These are phyloP conservation scores for Xenosphaeropsis pyriputrescens DNA, from an alignment of 2,329 filamentous ascomycete species.

Conservation along the genomic window DNA sequence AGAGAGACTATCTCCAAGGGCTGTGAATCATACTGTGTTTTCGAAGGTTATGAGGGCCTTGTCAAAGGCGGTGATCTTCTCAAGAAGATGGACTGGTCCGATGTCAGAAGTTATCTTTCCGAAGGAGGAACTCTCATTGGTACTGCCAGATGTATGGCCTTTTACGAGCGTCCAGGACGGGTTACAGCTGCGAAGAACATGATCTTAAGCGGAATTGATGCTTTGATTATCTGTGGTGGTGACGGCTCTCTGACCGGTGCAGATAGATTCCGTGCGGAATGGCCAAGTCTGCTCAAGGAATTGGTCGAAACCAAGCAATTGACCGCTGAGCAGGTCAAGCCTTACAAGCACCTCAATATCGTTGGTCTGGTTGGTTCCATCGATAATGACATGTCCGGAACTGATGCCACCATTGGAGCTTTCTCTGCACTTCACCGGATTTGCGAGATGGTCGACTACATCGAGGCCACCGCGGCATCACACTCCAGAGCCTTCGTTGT, in stretches of 20 bases:
- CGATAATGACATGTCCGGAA: slow-evolving; percentile 95
- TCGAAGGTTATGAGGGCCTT: slow-evolving; percentile 92
- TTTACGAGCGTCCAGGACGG: slow-evolving; percentile 78
- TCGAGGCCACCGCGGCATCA: slow-evolving; percentile 86
- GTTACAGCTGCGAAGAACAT: slow-evolving; percentile 86
- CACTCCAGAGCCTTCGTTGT: slow-evolving; percentile 95
- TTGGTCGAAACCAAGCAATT: slow-evolving; percentile 63
- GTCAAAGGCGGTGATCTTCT: slow-evolving; percentile 84
- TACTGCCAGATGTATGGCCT: slow-evolving; percentile 82
- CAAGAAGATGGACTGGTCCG: slow-evolving; percentile 76
- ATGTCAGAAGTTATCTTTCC: slow-evolving; percentile 86
- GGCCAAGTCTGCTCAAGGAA: slow-evolving; percentile 78
- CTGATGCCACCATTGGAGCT: slow-evolving; percentile 92
- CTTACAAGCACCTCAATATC: slow-evolving; percentile 83
- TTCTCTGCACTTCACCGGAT: slow-evolving; percentile 89
- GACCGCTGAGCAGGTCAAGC: slow-evolving; percentile 52
- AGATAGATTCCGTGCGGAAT: slow-evolving; percentile 83
- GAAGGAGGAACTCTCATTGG: slow-evolving; percentile 94
- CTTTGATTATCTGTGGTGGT: slow-evolving; percentile 90
- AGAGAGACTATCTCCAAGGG: slow-evolving; percentile 78
- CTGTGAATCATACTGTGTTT: slow-evolving; percentile 68
- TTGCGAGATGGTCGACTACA: slow-evolving; percentile 91
- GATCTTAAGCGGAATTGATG: slow-evolving; percentile 84
- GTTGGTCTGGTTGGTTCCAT: slow-evolving; percentile 94
- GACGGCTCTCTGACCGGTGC: slow-evolving; percentile 93